These are phyloP conservation scores for Sequoiadendron giganteum DNA, from an alignment of 75 land plant genomes.

Conservation along the genomic window DNA sequence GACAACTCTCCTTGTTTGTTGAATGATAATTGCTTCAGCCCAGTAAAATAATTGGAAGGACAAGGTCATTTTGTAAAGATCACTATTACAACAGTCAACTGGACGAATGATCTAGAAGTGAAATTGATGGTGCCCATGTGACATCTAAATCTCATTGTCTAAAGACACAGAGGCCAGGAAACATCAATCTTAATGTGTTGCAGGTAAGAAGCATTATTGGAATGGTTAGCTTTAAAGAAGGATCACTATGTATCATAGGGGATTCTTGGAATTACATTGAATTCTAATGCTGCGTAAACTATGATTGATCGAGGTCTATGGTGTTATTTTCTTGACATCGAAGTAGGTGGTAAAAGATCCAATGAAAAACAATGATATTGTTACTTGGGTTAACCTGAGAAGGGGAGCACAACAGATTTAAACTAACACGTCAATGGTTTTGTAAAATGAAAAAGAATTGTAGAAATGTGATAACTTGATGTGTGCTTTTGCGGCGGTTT, in stretches of 20 bases:
- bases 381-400: not conserved
- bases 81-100: not conserved
- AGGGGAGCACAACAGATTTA: not conserved
- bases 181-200: not conserved
- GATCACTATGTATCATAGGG: not conserved
- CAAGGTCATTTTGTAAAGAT: not conserved
- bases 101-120: not conserved
- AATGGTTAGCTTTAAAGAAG: no score
- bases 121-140: not conserved
- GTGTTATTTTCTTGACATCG: not conserved
- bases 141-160: not conserved
- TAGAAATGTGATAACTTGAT: not conserved
- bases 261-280: not conserved
- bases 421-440: not conserved
- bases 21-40: not conserved
- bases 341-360: not conserved
- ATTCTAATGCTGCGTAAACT: not conserved
- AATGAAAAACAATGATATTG: no score
- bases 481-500: not conserved
- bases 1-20: not conserved
- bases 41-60: not conserved
- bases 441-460: not conserved
- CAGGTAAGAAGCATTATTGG: not conserved
- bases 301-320: not conserved
- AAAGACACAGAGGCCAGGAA: not conserved